Base-by-base conservation (phyloP, 2,329 filamentous ascomycete species). In the Camptophora hylomeconis region DNA sequence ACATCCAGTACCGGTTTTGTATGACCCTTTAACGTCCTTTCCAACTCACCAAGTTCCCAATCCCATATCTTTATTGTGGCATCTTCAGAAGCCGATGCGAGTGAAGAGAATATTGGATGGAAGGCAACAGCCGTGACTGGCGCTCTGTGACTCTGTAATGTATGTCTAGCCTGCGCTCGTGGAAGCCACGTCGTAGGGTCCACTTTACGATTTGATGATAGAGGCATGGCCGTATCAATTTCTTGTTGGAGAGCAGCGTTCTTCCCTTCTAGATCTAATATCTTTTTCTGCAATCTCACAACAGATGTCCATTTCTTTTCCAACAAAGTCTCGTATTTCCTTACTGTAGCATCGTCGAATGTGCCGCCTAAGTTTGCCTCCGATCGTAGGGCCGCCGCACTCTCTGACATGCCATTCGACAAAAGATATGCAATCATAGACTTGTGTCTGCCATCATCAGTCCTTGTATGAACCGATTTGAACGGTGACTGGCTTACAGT, bases 231-330 rank as follows among this genome's bases (percentile, higher is more conserved):
- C 38, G 70, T 81, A 50, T 93, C 82, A 38, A 94, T 61, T 55
- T 94, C 87, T 36, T 70, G 68, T 58, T 94, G 86, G 18, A 94
- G 62, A 15, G 66, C 62, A 13, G 69, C 58, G 47, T 75, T 79
- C 49, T 74, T 72, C 32, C 78, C 71, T 58, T 94, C 87, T 11
- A 94, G 70, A 40, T 95, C 87, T 74, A 94, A 83, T 49, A 94
- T 92, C 80, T 93, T 95, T 58, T 93, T 94, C 59, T 95, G 87
- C 54, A 95, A 57, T 37, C 87, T 71, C 47, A 94, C 84, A 16
- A 95, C 80, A 47, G 83, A 89, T 12, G 87, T 95, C 87, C 87
- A 95, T 64, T 95, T 95, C 70, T 93, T 94, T 66, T 95, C 87
- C 42, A 95, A 59, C 16, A 95, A 58, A 2, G 81, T 80, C 57